Evolutionary conservation across 495 filamentous ascomycete species (phyloP).

Genomic region (Penicillium cinerascens): DNA sequence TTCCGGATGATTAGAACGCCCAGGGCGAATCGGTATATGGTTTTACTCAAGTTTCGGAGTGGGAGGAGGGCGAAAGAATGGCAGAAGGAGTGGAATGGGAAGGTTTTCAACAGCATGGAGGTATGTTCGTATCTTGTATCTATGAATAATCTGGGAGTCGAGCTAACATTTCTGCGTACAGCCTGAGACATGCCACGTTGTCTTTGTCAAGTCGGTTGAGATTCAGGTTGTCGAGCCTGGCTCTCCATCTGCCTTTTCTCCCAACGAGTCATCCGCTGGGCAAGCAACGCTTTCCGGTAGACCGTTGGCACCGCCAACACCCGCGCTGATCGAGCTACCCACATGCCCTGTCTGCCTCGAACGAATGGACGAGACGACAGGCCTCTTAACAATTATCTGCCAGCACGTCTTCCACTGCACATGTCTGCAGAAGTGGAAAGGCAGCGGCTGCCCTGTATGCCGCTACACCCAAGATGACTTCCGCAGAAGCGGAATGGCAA

Average conservation of each 20-base stretch:
- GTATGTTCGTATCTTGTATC: conserved; percentile 46
- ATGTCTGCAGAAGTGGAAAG: conserved; percentile 94
- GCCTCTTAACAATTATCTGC: conserved; percentile 90
- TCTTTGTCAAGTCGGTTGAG: conserved; percentile 88
- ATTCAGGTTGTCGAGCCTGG: conserved; percentile 46
- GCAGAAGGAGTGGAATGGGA: conserved; percentile 88
- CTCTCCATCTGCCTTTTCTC: conserved; percentile 11
- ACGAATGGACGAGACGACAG: conserved; percentile 96
- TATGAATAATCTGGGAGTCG: background rate
- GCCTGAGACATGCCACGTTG: conserved; percentile 95
- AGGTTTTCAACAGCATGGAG: conserved; percentile 92
- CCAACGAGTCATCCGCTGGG: conserved; percentile 39
- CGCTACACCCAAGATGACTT: conserved; percentile 72
- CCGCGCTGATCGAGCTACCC: conserved; percentile 82
- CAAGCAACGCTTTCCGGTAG: conserved; percentile 61
- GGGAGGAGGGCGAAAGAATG: conserved; percentile 70
- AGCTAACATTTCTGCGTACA: conserved; percentile 27
- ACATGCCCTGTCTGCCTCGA: conserved; percentile 97
- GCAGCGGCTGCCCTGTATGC: conserved; percentile 90
- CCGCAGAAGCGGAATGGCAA: conserved; percentile 26
- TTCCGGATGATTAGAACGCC: conserved; percentile 93
- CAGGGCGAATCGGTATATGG: conserved; percentile 88
- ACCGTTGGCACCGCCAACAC: conserved; percentile 88
- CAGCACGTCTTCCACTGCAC: conserved; percentile 98
- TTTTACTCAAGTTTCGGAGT: conserved; percentile 91